Evolutionary conservation across 768 basidiomycete species (phyloP).

Genomic region (Leccinellum albellum): DNA sequence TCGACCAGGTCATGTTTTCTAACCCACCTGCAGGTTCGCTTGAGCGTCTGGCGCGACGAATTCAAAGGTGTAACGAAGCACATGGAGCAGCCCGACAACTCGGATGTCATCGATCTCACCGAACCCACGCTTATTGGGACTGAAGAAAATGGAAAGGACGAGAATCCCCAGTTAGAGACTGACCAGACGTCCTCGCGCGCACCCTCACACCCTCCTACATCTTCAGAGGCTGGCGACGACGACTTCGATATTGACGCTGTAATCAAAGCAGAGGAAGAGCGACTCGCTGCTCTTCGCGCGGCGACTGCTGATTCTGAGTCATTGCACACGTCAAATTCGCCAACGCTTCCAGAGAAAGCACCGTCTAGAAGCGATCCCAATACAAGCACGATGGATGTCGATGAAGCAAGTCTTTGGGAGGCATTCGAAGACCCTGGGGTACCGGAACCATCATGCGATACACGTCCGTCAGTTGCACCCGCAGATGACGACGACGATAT

Average conservation of each 20-base stretch:
- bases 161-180: slow-evolving; percentile 7
- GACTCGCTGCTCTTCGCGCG: slow-evolving; percentile 22
- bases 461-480: background rate
- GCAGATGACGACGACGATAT: slow-evolving; percentile 58
- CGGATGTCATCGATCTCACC: slow-evolving; percentile 31
- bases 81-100: slow-evolving; percentile 17
- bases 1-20: background rate
- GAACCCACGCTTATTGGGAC: slow-evolving; percentile 25
- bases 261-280: slow-evolving; percentile 43
- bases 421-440: slow-evolving; percentile 13
- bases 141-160: slow-evolving; percentile 19
- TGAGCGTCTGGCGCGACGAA: slow-evolving; percentile 79
- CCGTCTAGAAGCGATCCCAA: slow-evolving; percentile 6
- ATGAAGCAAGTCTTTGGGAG: slow-evolving; percentile 41
- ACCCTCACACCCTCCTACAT: slow-evolving; percentile 37
- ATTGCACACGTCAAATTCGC: background rate
- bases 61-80: slow-evolving; percentile 43
- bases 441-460: slow-evolving; percentile 5
- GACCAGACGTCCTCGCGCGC: slow-evolving; percentile 37
- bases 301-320: slow-evolving; percentile 5
- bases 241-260: slow-evolving; percentile 53
- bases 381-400: slow-evolving; percentile 26
- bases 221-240: slow-evolving; percentile 40
- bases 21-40: slow-evolving; percentile 46
- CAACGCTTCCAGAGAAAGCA: slow-evolving; percentile 6